These are phyloP conservation scores for Yarrowia sp. DNA, from an alignment of 805 yeast genomes.

Conservation along the genomic window DNA sequence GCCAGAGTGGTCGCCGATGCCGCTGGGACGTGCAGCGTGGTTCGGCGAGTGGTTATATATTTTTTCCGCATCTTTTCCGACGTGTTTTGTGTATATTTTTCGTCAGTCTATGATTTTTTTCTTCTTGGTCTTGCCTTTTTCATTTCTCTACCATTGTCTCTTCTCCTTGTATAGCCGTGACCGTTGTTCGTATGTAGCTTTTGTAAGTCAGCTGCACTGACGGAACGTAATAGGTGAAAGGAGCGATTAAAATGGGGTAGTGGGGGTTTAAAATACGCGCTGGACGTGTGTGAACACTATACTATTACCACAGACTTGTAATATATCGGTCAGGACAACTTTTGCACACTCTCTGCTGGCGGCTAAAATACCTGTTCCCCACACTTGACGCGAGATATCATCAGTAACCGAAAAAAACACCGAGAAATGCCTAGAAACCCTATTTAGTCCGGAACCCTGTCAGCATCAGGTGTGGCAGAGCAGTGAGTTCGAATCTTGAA, in stretches of 20 bases:
- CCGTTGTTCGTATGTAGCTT: slow-evolving; percentile 6
- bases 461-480: not conserved
- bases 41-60: not conserved
- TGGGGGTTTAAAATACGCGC: no score
- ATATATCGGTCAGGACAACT: no score
- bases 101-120: not conserved
- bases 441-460: slow-evolving; percentile 3
- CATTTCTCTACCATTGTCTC: not conserved
- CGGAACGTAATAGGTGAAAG: no score
- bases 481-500: not conserved
- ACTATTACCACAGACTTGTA: no score
- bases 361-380: slow-evolving; percentile 4
- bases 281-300: no score
- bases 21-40: not conserved
- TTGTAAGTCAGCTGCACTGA: not conserved
- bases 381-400: slow-evolving; percentile 13
- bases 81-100: no score
- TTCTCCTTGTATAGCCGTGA: slow-evolving; percentile 17
- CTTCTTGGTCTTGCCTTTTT: not conserved
- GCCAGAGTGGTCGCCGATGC: not conserved
- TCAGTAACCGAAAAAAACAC: slow-evolving; percentile 10
- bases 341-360: not conserved
- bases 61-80: not conserved
- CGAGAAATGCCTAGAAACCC: slow-evolving; percentile 1
- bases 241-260: no score